phyloP scores from a whole-genome alignment of 495 filamentous ascomycete genomes.

The Penicillium waksmanii region DNA sequence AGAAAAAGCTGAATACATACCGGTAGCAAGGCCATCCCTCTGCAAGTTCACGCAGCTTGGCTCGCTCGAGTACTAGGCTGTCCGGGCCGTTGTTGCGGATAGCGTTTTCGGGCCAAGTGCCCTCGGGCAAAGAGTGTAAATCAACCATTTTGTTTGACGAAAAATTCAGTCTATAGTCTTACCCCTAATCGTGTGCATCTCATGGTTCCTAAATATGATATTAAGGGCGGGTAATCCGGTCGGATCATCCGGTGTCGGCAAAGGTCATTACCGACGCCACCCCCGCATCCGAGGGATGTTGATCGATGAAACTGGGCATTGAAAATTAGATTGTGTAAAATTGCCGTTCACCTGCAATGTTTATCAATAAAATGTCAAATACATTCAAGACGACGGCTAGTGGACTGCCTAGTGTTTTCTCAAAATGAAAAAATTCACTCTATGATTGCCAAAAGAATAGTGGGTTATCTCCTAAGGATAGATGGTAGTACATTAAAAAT shows the following conservation, averaged over 20 bases:
- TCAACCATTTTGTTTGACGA: conserved; percentile 24
- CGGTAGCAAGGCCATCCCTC: conserved; percentile 71
- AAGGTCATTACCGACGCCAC: conserved; percentile 17
- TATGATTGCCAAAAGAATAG: background rate
- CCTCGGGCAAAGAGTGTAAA: conserved; percentile 34
- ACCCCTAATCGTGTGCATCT: too few species aligned
- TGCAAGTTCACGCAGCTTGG: conserved; percentile 63
- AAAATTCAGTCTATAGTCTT: background rate
- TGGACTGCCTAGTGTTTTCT: too few species aligned
- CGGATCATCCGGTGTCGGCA: conserved; percentile 11
- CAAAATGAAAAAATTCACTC: background rate
- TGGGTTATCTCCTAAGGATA: too few species aligned
- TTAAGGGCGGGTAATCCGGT: background rate
- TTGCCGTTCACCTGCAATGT: too few species aligned
- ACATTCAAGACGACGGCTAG: too few species aligned
- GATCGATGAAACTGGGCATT: background rate
- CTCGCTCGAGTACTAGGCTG: conserved; percentile 52
- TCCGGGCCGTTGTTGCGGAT: conserved; percentile 60
- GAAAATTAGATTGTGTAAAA: too few species aligned
- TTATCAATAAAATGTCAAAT: too few species aligned
- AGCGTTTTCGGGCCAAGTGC: conserved; percentile 36
- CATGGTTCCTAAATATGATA: background rate
- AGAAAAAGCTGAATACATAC: conserved; percentile 8
- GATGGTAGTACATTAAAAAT: conserved; percentile 21
- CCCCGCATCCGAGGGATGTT: background rate